Base-by-base conservation (phyloP, 2,329 filamentous ascomycete species). In the Alternaria conjuncta region DNA sequence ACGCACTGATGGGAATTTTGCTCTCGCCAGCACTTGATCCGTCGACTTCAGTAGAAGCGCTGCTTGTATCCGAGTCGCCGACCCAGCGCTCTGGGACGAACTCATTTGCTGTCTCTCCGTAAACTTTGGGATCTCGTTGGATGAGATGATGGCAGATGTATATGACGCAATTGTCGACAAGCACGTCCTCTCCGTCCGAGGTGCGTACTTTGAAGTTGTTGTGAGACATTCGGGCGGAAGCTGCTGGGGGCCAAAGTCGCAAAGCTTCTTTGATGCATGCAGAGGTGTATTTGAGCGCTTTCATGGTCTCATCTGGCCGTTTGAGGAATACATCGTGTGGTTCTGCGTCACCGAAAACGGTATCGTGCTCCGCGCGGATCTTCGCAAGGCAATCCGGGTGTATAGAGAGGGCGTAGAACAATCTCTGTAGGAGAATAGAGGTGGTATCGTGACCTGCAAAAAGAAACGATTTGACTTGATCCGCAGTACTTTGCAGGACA, bases 241-340 rank as follows among this genome's bases (percentile, higher is more conserved):
- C 82, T 0, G 76, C 86, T 0, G 86, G 84, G 0, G 86, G 84
- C 72, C 84, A 86, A 10, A 89, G 73, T 8, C 86, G 82, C 7
- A 88, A 77, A 1, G 82, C 81, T 74, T 89, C 87, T 64, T 86
- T 86, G 65, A 87, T 83, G 23, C 86, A 82, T 6, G 86, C 86
- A 6, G 79, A 77, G 5, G 86, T 86, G 71, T 87, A 88, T 1
- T 82, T 78, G 25, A 89, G 80, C 10, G 65, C 66, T 64, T 82
- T 79, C 72, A 86, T 84, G 18, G 87, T 80, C 3, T 86, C 77
- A 21, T 82, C 77, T 0, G 85, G 82, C 30, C 83, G 78, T 2
- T 79, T 68, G 30, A 78, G 73, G 50, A 88, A 78, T 6, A 78
- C 72, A 2, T 76, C 70, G n/a, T 77, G 79, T 0, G 82, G 79